Evolutionary conservation across 2,329 filamentous ascomycete species (phyloP), one percentile per base, ranked within the genome.

Genomic region (Truncatella angustata): DNA sequence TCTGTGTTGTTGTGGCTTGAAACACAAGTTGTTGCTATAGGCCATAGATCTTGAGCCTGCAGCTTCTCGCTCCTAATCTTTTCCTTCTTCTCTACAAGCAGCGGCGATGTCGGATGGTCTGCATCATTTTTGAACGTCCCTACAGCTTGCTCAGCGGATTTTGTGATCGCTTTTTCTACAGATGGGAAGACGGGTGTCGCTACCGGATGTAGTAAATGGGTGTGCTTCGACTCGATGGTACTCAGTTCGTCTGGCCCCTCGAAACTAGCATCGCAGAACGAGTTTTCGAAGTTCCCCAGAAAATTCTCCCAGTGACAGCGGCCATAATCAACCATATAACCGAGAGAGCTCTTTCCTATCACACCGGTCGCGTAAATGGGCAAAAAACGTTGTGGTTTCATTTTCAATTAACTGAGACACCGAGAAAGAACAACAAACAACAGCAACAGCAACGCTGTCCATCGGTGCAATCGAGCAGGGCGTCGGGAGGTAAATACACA

Each of bases 11-110:
- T 54, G 14, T 40, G 21, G 21, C 24, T 21, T 9, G 11, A n/a
- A 12, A 37, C 40, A 36, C 57, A 59, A 4, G 53, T 49, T 3
- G 49, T 53, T 6, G 53, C 43, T n/a, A 51, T 44, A 5, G 50
- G 54, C 56, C 56, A 58, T 6, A 30, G 20, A 9, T 44, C 40
- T 6, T 44, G 21, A 11, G 40, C 40, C n/a, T 24, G 21, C 12
- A 44, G 40, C 23, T 44, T 44, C 3, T 26, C 24, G 23, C 21
- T 44, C 21, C 28, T 44, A 23, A 28, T 16, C 23, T 44, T 44
- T 9, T 21, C 40, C 5, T 26, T 24, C 21, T 11, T 23, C 28
- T 44, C 28, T 11, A 12, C 20, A 26, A 23, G 40, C 12, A 14
- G 6, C 6, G 23, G 14, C 40, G 24, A 10, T 7, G 28, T 24